Evolutionary conservation across 139 green algal genomes (phyloP).

Genomic region (Chlamydomonas sp.): DNA sequence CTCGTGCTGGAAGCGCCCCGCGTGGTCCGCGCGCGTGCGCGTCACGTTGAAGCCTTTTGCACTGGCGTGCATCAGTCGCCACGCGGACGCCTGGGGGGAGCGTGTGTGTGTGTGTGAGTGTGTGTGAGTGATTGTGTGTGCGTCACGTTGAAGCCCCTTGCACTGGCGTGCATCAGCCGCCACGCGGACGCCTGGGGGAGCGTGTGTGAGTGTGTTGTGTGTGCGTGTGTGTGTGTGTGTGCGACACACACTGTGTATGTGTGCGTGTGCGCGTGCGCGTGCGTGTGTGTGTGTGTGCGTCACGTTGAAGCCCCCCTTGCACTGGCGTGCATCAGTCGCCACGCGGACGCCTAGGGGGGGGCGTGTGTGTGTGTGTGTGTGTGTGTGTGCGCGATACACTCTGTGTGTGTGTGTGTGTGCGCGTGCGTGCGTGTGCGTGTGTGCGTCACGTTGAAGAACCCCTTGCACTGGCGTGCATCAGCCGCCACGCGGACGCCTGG

Average conservation of each 20-base stretch:
- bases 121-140: constrained; percentile 2
- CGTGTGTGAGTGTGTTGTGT: too few relatives aligned
- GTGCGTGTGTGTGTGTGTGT: neutral
- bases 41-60: constrained; percentile 24
- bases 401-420: neutral
- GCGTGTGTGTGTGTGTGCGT: neutral
- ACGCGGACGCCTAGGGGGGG: too few relatives aligned
- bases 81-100: too few relatives aligned
- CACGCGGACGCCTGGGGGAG: too few relatives aligned
- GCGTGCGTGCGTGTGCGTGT: neutral
- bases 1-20: neutral
- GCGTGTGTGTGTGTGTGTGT: neutral
- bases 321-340: too few relatives aligned
- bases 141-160: too few relatives aligned
- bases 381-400: neutral
- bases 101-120: neutral
- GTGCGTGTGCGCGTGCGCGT: neutral
- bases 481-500: too few relatives aligned
- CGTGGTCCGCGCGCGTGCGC: constrained; percentile 11
- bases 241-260: neutral
- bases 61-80: too few relatives aligned
- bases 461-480: too few relatives aligned
- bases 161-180: too few relatives aligned
- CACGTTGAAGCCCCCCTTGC: too few relatives aligned
- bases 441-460: neutral